Evolutionary conservation across 352 stramenopile species (phyloP), one percentile per base, ranked within the genome.

Genomic region (Pythium phragmitis): DNA sequence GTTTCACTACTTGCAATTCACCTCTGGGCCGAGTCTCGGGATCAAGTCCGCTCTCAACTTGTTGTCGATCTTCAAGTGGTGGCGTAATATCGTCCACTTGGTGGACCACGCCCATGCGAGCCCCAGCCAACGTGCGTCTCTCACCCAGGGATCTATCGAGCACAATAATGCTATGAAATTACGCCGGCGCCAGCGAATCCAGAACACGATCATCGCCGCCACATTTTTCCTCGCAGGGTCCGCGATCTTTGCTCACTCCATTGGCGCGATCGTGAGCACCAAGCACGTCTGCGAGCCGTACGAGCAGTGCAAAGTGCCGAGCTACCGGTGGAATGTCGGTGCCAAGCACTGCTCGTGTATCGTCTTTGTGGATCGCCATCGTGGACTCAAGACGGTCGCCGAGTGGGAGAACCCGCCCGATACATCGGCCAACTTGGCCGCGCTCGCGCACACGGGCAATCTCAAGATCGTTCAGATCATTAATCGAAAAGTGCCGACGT

Each of bases 1-100:
- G 6, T 82, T 88, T 48, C 71, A 68, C 21, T 77, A 75, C 33
- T 36, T 88, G 37, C 74, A 13, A 63, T 69, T 0, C 47, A 55
- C 0, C 23, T 47, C 0, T 59, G 54, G 4, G 43, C 7, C 7
- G 7, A 39, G 34, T 39, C 34, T 83, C 1, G 49, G 74, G 45
- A 63, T 72, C 23, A 82, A 82, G 19, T 69, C 43, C 0, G 66
- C 55, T 4, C 68, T 85, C 8, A 77, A 80, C 34, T 14, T 68
- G 8, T 11, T 73, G 51, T 11, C 51, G 51, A 8, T 60, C 8
- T 48, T 36, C 13, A 36, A 33, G n/a, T 39, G 7, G 48, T 14
- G 48, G 26, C 26, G 26, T 17, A 43, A 4, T 4, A 34, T 30
- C 42, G 2, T 16, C 3, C 33, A 26, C 45, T 7, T 13, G 4